Evolutionary conservation across 805 yeast species (phyloP), one percentile per base, ranked within the genome.

Genomic region (Maudiozyma bulderi): DNA sequence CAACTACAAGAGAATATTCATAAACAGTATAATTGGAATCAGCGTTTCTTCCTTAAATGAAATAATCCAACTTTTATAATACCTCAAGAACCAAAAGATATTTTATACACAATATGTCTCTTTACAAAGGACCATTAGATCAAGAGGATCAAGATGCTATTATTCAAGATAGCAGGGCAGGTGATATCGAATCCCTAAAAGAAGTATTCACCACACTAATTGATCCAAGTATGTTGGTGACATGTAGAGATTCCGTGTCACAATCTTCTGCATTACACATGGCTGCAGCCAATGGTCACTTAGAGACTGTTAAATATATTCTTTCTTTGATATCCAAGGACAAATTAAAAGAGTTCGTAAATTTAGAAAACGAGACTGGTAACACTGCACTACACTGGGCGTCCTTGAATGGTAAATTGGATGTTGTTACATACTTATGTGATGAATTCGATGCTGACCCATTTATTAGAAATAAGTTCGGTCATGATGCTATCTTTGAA

Each of bases 301-400:
- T 71, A 5, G 89, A 82, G 32, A 79, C 82, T 4, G 77, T 86
- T 29, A 67, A 76, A 57, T 84, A 75, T 57, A 64, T 89, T 29
- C 61, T 88, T 33, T 69, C 76, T 0, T 60, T 79, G 31, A 58
- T 74, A 0, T 64, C 70, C 33, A 45, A 48, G 6, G 71, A 64
- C 33, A 74, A 79, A 8, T 78, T 79, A 13, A 66, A 62, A n/a
- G 53, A 56, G 13, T 65, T 77, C 40, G 74, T 80, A 15, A 75
- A 78, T 52, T 59, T 66, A 15, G 73, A 71, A 48, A 93, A 93
- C 62, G 84, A 79, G 45, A 79, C 84, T 20, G 99, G 98, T 1
- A 93, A 93, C 65, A 90, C 99, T 0, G 85, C 98, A 0, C 73
- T 93, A 54, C 98, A 93, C 65, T 93, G 99, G 99, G 97, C 98